Evolutionary conservation across 768 basidiomycete genomes (phyloP).

Genomic region (Lyophyllum atratum): DNA sequence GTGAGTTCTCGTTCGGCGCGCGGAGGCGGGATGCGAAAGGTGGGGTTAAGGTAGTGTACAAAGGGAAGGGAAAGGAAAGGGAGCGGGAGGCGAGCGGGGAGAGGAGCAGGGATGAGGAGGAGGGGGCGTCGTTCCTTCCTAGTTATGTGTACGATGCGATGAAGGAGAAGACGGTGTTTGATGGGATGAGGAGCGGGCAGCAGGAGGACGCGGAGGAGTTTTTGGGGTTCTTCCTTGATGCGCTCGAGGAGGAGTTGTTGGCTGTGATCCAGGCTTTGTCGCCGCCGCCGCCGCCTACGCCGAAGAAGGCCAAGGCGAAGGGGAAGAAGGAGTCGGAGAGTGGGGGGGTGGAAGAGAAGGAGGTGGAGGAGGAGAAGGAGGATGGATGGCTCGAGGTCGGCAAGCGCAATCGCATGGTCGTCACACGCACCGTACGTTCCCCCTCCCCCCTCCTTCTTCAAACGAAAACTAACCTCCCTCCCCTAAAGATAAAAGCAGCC

Average conservation of each 20-base stretch:
- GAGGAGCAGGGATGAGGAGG: constrained; percentile 48
- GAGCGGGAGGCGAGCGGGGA: constrained; percentile 24
- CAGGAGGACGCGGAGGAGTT: constrained; percentile 99
- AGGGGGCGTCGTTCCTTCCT: constrained; percentile 77
- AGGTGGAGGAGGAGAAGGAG: constrained; percentile 33
- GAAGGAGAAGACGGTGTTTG: constrained; percentile 92
- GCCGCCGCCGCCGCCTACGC: constrained; percentile 43
- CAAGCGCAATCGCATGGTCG: constrained; percentile 76
- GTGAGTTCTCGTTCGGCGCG: constrained; percentile 56
- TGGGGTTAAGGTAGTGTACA: constrained; percentile 23
- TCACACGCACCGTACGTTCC: constrained; percentile 74
- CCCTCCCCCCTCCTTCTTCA: background rate
- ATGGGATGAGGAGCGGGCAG: constrained; percentile 90
- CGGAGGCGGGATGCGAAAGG: constrained; percentile 28
- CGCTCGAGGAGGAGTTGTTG: constrained; percentile 89
- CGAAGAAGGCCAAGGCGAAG: constrained; percentile 26
- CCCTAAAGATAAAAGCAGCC: constrained; percentile 63
- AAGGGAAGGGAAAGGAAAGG: constrained; percentile 39
- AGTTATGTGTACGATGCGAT: constrained; percentile 88
- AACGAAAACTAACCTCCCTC: background rate
- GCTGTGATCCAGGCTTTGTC: constrained; percentile 53
- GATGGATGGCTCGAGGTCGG: constrained; percentile 95
- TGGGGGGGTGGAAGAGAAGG: constrained; percentile 41
- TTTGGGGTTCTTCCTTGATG: constrained; percentile 95
- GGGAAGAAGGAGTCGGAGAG: constrained; percentile 26